phyloP scores from a whole-genome alignment of 75 land plant genomes.

The Cupressus sempervirens region DNA sequence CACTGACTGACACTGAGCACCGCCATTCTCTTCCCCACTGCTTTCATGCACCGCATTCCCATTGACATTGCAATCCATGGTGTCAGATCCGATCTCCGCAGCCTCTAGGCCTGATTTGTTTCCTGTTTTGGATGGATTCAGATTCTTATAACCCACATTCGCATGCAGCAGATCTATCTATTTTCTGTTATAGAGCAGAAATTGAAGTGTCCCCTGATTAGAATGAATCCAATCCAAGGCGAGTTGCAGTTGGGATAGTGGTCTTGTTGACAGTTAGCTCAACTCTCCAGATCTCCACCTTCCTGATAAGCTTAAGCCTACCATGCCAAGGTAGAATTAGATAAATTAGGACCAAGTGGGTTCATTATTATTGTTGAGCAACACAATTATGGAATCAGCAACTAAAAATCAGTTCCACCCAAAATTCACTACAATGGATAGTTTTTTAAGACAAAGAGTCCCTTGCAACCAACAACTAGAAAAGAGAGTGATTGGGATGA shows the following conservation, averaged over 20 bases:
- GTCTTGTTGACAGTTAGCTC: conserved; percentile 6
- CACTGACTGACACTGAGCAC: conserved; percentile 30
- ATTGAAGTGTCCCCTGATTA: neutral
- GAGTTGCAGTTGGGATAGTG: neutral
- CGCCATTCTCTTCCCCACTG: conserved; percentile 45
- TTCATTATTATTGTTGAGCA: neutral
- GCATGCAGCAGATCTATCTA: neutral
- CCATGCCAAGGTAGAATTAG: neutral
- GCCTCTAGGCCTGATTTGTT: neutral
- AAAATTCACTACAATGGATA: neutral
- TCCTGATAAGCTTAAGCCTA: neutral
- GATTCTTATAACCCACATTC: conserved; percentile 1
- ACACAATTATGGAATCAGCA: neutral
- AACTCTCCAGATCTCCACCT: neutral
- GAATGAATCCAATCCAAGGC: neutral
- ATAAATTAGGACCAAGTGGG: neutral
- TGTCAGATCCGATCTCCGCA: conserved; percentile 1
- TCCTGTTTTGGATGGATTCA: neutral
- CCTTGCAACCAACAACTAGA: too few species aligned
- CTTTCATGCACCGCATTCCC: conserved; percentile 13
- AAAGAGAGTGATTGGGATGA: too few species aligned
- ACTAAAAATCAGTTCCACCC: neutral
- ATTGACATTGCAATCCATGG: neutral
- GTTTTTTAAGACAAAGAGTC: too few species aligned
- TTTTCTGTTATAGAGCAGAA: neutral